Evolutionary conservation across 176 grass and related monocot genomes (phyloP).

Genomic region (Echinochloa phyllopogon): DNA sequence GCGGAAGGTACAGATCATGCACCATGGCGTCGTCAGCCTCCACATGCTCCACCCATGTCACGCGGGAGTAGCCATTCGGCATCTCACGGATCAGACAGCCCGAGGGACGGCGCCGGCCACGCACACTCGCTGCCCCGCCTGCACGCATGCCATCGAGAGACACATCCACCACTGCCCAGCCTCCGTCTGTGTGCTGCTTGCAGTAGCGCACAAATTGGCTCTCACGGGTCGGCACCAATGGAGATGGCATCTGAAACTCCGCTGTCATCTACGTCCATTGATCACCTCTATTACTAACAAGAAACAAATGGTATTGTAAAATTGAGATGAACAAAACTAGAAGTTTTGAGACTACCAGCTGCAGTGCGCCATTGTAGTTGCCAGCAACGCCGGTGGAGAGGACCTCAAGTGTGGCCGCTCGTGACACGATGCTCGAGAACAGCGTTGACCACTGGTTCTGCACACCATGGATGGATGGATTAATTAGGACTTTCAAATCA

Average conservation of each 20-base stretch:
- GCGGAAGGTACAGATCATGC: slow-evolving; percentile 72
- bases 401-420: slow-evolving; percentile 67
- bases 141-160: slow-evolving; percentile 65
- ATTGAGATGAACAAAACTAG: not conserved
- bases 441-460: slow-evolving; percentile 76
- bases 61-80: slow-evolving; percentile 86
- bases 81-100: slow-evolving; percentile 88
- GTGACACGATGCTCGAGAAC: slow-evolving; percentile 86
- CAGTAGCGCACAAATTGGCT: slow-evolving; percentile 85
- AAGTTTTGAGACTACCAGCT: slow-evolving; percentile 49
- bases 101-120: slow-evolving; percentile 67
- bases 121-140: not conserved
- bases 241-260: slow-evolving; percentile 83
- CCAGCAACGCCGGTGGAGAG: slow-evolving; percentile 84
- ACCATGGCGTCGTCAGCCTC: slow-evolving; percentile 70
- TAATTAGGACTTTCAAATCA: not conserved
- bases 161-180: slow-evolving; percentile 89
- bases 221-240: slow-evolving; percentile 80
- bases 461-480: not conserved
- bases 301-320: not conserved
- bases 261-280: slow-evolving; percentile 67
- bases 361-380: slow-evolving; percentile 82
- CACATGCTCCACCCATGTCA: slow-evolving; percentile 93
- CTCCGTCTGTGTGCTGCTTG: slow-evolving; percentile 74
- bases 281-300: not conserved